These are phyloP conservation scores for Massarina eburnea DNA, from an alignment of 2,329 filamentous ascomycete species.

Conservation along the genomic window DNA sequence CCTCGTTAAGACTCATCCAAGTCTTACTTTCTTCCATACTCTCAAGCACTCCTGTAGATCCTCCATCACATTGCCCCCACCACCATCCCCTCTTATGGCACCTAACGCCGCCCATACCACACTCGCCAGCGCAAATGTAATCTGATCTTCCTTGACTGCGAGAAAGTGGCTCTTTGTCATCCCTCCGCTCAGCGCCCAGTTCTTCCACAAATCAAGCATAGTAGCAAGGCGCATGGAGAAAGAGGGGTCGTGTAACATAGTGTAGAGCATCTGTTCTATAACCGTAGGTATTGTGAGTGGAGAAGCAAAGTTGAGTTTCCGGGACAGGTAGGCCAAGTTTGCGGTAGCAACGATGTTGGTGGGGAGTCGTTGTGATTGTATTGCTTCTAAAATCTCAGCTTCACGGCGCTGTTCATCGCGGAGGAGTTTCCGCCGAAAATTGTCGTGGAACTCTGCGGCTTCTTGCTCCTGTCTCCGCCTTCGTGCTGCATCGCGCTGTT, in stretches of 20 bases:
- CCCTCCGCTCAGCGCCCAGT: conserved; percentile 24
- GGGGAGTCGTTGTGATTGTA: conserved; percentile 21
- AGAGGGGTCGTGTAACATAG: conserved; percentile 18
- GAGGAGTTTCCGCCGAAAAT: conserved; percentile 12
- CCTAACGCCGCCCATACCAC: conserved; percentile 21
- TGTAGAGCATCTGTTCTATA: conserved; percentile 23
- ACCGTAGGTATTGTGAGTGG: conserved; percentile 7
- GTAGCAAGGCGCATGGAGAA: conserved; percentile 16
- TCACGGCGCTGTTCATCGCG: conserved; percentile 19
- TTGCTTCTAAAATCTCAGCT: conserved; percentile 20
- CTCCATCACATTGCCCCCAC: conserved; percentile 27
- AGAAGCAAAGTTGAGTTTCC: conserved; percentile 9
- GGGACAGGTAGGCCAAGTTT: conserved; percentile 16
- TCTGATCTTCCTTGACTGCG: conserved; percentile 22
- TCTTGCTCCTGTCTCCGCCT: conserved; percentile 15
- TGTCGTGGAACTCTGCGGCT: conserved; percentile 21
- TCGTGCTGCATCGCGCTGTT: conserved; percentile 18
- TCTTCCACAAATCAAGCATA: conserved; percentile 31
- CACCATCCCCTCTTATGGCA: conserved; percentile 17
- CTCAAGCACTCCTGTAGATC: conserved; percentile 33
- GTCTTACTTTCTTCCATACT: conserved; percentile 31
- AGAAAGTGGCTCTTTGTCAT: conserved; percentile 32
- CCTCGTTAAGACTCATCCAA: conserved; percentile 20
- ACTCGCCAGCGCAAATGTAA: conserved; percentile 23
- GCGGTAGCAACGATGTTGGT: conserved; percentile 20